phyloP scores from a whole-genome alignment of 352 stramenopile genomes.

The Phytopythium helicoides region DNA sequence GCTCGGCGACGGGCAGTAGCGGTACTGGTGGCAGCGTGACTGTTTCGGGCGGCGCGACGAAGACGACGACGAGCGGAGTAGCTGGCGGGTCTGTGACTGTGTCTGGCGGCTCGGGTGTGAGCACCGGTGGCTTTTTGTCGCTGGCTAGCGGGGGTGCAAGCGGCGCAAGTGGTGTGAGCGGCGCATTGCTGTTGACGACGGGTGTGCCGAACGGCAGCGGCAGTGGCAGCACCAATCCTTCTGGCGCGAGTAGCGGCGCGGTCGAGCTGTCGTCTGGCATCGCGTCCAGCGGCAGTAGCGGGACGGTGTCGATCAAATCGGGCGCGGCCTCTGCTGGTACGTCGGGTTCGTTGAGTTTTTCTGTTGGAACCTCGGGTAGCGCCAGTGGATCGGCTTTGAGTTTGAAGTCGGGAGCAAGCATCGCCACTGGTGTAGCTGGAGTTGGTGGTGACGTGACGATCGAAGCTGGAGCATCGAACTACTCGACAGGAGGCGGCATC shows the following conservation, averaged over 20 bases:
- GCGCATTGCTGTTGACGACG: slow-evolving; percentile 13
- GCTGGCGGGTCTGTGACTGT: slow-evolving; percentile 4
- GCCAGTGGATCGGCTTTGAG: slow-evolving; percentile 26
- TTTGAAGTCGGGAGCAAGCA: slow-evolving; percentile 21
- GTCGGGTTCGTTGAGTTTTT: slow-evolving; percentile 23
- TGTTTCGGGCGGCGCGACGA: slow-evolving; percentile 9
- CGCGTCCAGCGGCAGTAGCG: slow-evolving; percentile 21
- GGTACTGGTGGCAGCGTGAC: slow-evolving; percentile 14
- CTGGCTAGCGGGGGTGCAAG: slow-evolving; percentile 14
- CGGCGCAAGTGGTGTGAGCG: slow-evolving; percentile 15
- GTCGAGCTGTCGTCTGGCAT: slow-evolving; percentile 28
- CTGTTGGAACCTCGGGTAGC: slow-evolving; percentile 21
- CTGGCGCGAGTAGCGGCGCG: slow-evolving; percentile 22
- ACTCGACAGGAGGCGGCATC: slow-evolving; percentile 32
- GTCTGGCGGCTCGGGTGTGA: slow-evolving; percentile 7
- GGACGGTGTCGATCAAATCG: slow-evolving; percentile 15
- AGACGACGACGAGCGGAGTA: no score
- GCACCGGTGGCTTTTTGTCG: slow-evolving; percentile 11
- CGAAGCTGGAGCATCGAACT: slow-evolving; percentile 30
- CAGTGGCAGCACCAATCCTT: background rate
- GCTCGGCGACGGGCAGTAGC: no score
- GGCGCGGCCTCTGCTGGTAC: slow-evolving; percentile 15
- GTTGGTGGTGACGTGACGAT: slow-evolving; percentile 27
- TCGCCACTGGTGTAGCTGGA: slow-evolving; percentile 12
- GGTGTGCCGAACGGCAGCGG: slow-evolving; percentile 7